Percentiles rank a stretch among this genome's conserved stretches.
These are phyloP conservation scores for Tetramitus jugosus DNA, from an alignment of 208 protist genomes.

Conservation along the genomic window DNA sequence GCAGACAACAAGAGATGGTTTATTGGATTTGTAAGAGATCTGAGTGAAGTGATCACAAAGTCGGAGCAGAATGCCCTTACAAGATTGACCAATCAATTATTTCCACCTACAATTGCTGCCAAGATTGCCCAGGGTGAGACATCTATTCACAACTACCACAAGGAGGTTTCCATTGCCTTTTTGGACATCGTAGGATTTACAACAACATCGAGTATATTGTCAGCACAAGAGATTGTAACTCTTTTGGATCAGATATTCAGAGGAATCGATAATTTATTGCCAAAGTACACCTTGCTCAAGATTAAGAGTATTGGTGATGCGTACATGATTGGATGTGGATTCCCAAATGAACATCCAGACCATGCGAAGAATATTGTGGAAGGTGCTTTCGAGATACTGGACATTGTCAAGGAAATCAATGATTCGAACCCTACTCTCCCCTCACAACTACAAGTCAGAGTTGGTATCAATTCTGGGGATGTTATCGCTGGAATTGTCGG, in stretches of 20 bases:
- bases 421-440: not conserved
- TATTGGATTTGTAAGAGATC: slow-evolving; percentile 41
- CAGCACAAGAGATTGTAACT: not conserved
- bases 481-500: slow-evolving; percentile 22
- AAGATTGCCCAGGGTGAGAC: not conserved
- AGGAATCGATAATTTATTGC: slow-evolving; percentile 1
- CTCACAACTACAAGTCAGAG: not conserved
- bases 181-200: slow-evolving; percentile 22
- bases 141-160: not conserved
- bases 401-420: not conserved
- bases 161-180: not conserved
- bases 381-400: not conserved
- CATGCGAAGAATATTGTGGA: not conserved
- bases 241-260: slow-evolving; percentile 23
- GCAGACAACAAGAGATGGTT: slow-evolving; percentile 28
- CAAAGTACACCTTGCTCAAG: slow-evolving; percentile 12
- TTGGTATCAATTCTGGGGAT: slow-evolving; percentile 15
- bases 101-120: not conserved
- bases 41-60: slow-evolving; percentile 12
- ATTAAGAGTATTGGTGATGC: slow-evolving; percentile 30
- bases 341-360: not conserved
- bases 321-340: not conserved
- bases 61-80: not conserved
- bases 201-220: not conserved
- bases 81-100: slow-evolving; percentile 5